These are phyloP conservation scores for Citrus cavaleriei DNA, from an alignment of 345 rosid genomes.

Conservation along the genomic window DNA sequence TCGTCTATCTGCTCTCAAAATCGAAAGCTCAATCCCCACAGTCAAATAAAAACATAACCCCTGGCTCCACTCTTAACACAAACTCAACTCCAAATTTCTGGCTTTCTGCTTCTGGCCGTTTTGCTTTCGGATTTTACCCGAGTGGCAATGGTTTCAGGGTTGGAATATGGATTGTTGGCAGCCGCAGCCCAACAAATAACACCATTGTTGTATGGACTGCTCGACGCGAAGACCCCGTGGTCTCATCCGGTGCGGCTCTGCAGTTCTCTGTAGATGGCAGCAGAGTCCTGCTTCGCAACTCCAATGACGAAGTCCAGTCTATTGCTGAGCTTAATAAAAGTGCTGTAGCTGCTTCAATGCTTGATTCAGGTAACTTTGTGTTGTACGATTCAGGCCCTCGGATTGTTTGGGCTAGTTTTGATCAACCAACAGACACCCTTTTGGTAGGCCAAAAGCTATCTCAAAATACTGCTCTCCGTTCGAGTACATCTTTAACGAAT, in stretches of 20 bases:
- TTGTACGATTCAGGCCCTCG: background rate
- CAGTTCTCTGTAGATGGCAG: background rate
- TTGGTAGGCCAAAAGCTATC: background rate
- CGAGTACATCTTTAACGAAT: conserved; percentile 9
- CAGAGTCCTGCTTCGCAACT: background rate
- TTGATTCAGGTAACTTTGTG: conserved; percentile 6
- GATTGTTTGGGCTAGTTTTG: conserved; percentile 1
- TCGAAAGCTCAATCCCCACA: conserved; percentile 1
- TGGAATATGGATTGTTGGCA: conserved; percentile 4
- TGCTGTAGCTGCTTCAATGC: background rate
- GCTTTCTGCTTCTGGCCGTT: too few relatives aligned
- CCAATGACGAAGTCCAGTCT: background rate
- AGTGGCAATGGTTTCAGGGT: background rate
- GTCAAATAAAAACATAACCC: background rate
- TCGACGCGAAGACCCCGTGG: too few relatives aligned
- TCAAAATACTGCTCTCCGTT: background rate
- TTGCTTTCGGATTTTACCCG: background rate
- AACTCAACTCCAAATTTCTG: background rate
- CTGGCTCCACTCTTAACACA: background rate
- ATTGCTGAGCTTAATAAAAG: background rate
- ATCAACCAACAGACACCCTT: background rate
- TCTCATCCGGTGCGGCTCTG: background rate
- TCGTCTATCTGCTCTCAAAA: background rate
- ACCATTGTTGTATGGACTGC: background rate
- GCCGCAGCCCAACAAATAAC: background rate